Evolutionary conservation across 1,284 basidiomycete genomes (phyloP).

Genomic region (Neolentinus lepideus): DNA sequence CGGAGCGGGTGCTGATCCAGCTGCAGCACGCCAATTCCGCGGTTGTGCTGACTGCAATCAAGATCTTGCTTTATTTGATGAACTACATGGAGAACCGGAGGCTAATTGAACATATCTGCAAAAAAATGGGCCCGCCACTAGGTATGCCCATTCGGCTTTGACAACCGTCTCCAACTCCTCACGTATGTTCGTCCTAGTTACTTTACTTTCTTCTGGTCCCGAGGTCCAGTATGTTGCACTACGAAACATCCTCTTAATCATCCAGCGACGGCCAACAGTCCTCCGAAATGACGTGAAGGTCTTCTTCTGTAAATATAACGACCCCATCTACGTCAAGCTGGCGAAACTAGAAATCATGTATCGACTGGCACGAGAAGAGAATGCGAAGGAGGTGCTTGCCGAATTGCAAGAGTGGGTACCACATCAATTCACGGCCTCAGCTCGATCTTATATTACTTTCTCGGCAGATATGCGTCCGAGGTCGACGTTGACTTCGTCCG

Average conservation of each 20-base stretch:
- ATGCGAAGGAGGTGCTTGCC: constrained; percentile 86
- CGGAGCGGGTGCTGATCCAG: constrained; percentile 88
- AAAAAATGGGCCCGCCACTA: constrained; percentile 95
- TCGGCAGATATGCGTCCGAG: constrained; percentile 91
- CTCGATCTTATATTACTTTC: constrained; percentile 7
- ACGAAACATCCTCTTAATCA: constrained; percentile 94
- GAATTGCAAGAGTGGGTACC: constrained; percentile 85
- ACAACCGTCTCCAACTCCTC: background rate
- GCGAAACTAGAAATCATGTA: constrained; percentile 99
- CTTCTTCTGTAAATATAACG: constrained; percentile 99
- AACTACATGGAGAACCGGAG: constrained; percentile 95
- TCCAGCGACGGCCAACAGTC: constrained; percentile 89
- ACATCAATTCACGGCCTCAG: background rate
- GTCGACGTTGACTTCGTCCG: constrained; percentile 98
- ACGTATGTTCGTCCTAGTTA: constrained; percentile 46
- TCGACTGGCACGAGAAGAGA: constrained; percentile 85
- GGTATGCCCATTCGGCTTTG: constrained; percentile 39
- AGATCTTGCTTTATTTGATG: constrained; percentile 95
- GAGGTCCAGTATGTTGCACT: constrained; percentile 99
- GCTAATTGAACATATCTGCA: constrained; percentile 85
- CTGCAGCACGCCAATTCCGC: constrained; percentile 94
- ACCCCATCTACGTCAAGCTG: constrained; percentile 97
- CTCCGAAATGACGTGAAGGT: constrained; percentile 97
- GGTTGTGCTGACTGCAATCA: constrained; percentile 91
- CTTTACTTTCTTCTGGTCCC: constrained; percentile 90